Base-by-base conservation (phyloP, 495 filamentous ascomycete species). In the Hypoxylon fuscum region DNA sequence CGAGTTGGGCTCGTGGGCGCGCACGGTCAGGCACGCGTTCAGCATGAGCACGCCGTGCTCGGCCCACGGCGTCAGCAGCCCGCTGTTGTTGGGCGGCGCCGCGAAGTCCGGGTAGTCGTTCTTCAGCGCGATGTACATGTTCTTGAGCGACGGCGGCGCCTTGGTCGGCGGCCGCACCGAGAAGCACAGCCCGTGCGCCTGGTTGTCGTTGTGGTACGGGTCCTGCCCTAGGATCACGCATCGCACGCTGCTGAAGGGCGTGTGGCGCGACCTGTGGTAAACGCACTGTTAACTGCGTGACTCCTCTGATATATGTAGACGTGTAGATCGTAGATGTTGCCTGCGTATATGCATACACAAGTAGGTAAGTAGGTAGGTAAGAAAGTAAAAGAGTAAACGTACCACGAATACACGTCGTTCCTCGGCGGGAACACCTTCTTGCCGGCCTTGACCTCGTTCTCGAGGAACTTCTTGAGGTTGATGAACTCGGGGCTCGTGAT, bases 401-500 rank as follows among this genome's bases (percentile, higher is more conserved):
- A 96, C 95, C 95, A 98, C 47, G 88, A 90, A 73, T 98, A 98
- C n/a, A 98, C 85, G 73, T 98, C 94, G 56, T 89, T 82, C 43
- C 82, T 78, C 0, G 93, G 93, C 10, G 95, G 95, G 64, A 95
- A 98, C 48, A 96, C 77, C 67, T 85, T 91, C 70, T 86, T 88
- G 2, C 87, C 85, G 0, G 75, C 75, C n/a, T 86, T 83, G 40
- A 85, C 83, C 77, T 98, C 96, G 41, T 77, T 82, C 71, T 90
- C 87, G 48, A 98, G 79, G 72, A 97, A 98, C 14, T 85, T 78
- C 79, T 98, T 98, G 59, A 98, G 75, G 9, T 87, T 85, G 23
- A 98, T 77, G 67, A 98, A 98, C 41, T 92, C 87, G 9, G 83
- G 82, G 44, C 79, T 89, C 1, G 86, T 70, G 15, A 98, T 72